Percentiles rank a stretch among this genome's conserved stretches.
These are phyloP conservation scores for Coemansia sp. DNA, from an alignment of 192 early-diverging fungal genomes.

Conservation along the genomic window DNA sequence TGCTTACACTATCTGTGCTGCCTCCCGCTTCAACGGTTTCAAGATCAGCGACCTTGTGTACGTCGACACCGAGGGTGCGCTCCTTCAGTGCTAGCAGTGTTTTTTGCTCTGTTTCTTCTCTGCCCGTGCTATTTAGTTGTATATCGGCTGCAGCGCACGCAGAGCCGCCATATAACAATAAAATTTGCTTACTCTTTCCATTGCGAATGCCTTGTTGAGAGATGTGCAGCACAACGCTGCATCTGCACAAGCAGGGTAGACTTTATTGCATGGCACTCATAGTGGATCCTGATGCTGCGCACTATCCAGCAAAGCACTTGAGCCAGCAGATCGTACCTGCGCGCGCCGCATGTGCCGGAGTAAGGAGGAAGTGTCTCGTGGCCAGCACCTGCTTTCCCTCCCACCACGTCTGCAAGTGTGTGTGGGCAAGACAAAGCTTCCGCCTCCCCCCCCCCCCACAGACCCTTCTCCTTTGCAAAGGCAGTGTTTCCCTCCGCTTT, in stretches of 20 bases:
- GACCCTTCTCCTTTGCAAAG: background rate
- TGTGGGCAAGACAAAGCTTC: background rate
- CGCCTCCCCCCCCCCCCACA: background rate
- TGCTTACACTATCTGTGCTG: slow-evolving; percentile 92
- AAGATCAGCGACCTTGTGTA: slow-evolving; percentile 78
- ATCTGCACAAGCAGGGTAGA: background rate
- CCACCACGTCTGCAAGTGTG: background rate
- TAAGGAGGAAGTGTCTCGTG: background rate
- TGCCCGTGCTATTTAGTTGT: background rate
- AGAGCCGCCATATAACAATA: too few species aligned
- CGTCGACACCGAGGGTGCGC: slow-evolving; percentile 67
- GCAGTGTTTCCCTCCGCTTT: background rate
- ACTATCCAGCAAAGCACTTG: background rate
- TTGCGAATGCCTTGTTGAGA: background rate
- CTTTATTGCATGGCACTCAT: background rate
- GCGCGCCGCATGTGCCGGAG: background rate
- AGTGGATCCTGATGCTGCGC: background rate
- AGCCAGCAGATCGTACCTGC: background rate
- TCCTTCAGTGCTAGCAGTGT: slow-evolving; percentile 6
- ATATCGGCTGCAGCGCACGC: too few species aligned
- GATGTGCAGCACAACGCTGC: background rate
- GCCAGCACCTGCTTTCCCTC: background rate
- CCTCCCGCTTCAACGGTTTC: slow-evolving; percentile 87
- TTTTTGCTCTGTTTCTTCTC: background rate
- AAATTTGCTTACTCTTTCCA: background rate